These are phyloP conservation scores for Calvatia gigantea DNA, from an alignment of 768 basidiomycete species.

Conservation along the genomic window DNA sequence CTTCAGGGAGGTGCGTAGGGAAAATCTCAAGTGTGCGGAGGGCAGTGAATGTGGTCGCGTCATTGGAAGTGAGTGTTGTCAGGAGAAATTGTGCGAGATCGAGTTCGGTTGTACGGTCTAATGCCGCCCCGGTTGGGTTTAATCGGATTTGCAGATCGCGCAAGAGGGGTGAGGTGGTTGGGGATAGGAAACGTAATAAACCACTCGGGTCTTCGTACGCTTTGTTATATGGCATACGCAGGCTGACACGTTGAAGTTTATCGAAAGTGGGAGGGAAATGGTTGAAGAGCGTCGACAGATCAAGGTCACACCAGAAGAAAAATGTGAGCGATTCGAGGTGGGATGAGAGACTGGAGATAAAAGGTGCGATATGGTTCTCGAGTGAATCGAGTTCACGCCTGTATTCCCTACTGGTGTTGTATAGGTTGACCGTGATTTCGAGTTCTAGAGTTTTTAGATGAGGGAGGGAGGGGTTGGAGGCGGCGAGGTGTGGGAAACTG, in stretches of 20 bases:
- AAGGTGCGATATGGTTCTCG: constrained; percentile 32
- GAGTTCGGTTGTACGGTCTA: constrained; percentile 27
- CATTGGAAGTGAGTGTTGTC: constrained; percentile 23
- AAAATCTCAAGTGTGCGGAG: constrained; percentile 37
- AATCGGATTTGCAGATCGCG: constrained; percentile 34
- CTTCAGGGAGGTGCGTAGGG: constrained; percentile 31
- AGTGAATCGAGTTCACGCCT: constrained; percentile 23
- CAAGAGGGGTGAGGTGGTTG: constrained; percentile 26
- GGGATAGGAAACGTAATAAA: constrained; percentile 28
- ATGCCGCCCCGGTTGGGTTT: constrained; percentile 30
- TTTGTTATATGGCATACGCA: constrained; percentile 38
- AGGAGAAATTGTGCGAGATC: constrained; percentile 33
- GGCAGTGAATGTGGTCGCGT: constrained; percentile 22
- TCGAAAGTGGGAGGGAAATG: constrained; percentile 28
- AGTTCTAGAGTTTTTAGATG: constrained; percentile 32
- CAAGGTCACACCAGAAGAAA: constrained; percentile 37
- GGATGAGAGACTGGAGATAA: constrained; percentile 32
- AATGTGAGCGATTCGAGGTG: constrained; percentile 33
- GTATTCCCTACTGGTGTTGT: constrained; percentile 11
- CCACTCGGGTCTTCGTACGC: constrained; percentile 34
- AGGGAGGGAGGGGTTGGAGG: constrained; percentile 27
- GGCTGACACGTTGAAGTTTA: constrained; percentile 26
- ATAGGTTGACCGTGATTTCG: constrained; percentile 35
- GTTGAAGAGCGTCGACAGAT: constrained; percentile 38
- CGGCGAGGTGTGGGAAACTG: constrained; percentile 29